A percentile compares a stretch with the other conserved stretches of the same genome.
Conservation (phyloP, 2,329 filamentous ascomycete species). For the Colletotrichum falcatum region DNA sequence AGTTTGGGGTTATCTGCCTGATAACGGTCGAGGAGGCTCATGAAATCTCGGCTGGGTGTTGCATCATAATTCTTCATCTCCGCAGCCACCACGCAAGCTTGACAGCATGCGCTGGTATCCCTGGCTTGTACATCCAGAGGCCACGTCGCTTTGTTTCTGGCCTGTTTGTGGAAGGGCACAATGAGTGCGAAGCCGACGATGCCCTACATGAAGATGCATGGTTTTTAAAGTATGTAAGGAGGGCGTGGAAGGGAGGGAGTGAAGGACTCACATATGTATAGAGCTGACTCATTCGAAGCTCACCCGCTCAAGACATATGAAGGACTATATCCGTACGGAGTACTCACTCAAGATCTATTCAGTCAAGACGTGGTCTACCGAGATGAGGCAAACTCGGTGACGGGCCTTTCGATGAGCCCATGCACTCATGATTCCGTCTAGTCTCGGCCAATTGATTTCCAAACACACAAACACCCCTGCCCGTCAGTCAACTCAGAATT, state of each 20-base stretch:
- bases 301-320: too few relatives aligned
- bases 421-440: too few relatives aligned
- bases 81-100: not conserved
- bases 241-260: not conserved
- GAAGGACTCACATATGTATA: not conserved
- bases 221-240: not conserved
- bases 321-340: too few relatives aligned
- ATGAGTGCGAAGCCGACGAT: not conserved
- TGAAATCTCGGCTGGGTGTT: slow-evolving; percentile 13
- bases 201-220: not conserved
- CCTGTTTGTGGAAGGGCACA: not conserved
- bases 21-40: not conserved
- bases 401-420: too few relatives aligned
- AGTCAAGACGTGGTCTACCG: not conserved
- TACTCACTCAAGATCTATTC: not conserved
- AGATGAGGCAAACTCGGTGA: not conserved
- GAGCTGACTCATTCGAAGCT: too few relatives aligned
- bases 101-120: too few relatives aligned
- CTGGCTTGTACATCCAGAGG: too few relatives aligned
- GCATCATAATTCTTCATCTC: slow-evolving; percentile 19
- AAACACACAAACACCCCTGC: not conserved
- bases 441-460: too few relatives aligned
- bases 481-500: not conserved
- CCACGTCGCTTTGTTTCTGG: not conserved
- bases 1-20: not conserved